Base-by-base conservation (phyloP, 176 grass and related monocot genomes). In the Ensete ventricosum region DNA sequence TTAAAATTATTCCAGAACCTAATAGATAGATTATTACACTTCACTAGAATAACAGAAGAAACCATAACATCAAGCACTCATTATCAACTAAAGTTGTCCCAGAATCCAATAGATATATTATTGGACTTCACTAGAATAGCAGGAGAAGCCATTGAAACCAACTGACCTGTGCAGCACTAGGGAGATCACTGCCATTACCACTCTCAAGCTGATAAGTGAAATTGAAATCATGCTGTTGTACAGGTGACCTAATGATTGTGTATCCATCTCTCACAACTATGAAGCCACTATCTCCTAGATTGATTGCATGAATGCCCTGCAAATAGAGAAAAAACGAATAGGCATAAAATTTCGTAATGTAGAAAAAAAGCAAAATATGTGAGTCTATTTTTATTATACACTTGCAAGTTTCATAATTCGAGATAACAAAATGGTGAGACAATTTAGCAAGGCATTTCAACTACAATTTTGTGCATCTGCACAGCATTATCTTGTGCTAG, bases 141-240 rank as follows among this genome's bases (percentile, higher is more conserved):
- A 73, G n/a, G 5, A 63, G 14, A 23, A 63, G 16, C 9, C 48
- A 52, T 26, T 23, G 21, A 71, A 21, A 70, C 23, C 77, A 84
- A 89, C 95, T 78, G 50, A 89, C 96, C 83, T 99, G 84, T 1
- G 88, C 91, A 50, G 96, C 82, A 91, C 91, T 95, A 17, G 96
- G 96, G 53, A 99, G 88, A 81, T 99, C 96, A 78, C 91, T 91
- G 53, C 89, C 82, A 99, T 92, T 90, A 43, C 86, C 88, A 77
- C 91, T 84, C 81, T 91, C 96, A 8, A 99, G 96, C 83, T 99
- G 96, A 79, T 91, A 99, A 73, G 96, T 94, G 55, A 94, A 89
- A 89, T 99, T 99, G 81, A 99, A 99, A 77, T 99, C 91, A 82
- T 99, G 96, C 63, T 99, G 96, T 72, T 99, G 96, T 16, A 85